Base-by-base conservation (phyloP, 2,329 filamentous ascomycete genomes). In the Ciborinia camelliae region DNA sequence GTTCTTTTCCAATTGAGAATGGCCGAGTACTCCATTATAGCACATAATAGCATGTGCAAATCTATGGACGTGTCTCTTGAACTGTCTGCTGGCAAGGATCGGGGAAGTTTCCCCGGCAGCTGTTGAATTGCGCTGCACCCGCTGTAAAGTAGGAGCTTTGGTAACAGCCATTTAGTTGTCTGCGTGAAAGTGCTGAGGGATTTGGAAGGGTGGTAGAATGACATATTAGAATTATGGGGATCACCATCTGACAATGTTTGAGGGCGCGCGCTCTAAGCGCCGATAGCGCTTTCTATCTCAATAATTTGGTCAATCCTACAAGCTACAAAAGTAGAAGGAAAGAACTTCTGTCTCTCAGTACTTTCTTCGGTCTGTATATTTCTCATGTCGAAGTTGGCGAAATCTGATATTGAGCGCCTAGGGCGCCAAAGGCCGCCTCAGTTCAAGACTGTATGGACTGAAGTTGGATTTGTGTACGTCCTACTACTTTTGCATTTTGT, bases 391-490 rank as follows among this genome's bases (percentile, higher is more conserved):
- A 39, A 30, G 35, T 45, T 54, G 15, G 50, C 60, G 39, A 54
- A 65, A 65, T 50, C 35, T 43, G 45, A 61, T 51, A 63, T 58
- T 45, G 51, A 65, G 45, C 62, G 54, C 28, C 45, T 61, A 41
- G 65, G 62, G 39, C 62, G 62, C 26, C 26, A 66, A 54, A 64
- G 65, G 23, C 65, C 65, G 10, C 26, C 47, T 41, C 48, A 52
- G 20, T 66, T 66, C 55, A 54, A 50, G 26, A 66, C 62, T 35
- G n/a, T 32, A 30, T 64, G 62, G 62, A 39, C 23, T 37, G 65
- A 66, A 43, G 50, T 66, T 39, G 52, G 51, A 37, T 66, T 66
- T 53, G 62, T 64, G 48, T 66, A 43, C 28, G 62, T 59, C 10
- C 35, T 35, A 41, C 20, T 20, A 26, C 43, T 26, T 43, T 23